These are phyloP conservation scores for Begonia fuchsioides DNA, from an alignment of 306 rosid genomes.

Conservation along the genomic window DNA sequence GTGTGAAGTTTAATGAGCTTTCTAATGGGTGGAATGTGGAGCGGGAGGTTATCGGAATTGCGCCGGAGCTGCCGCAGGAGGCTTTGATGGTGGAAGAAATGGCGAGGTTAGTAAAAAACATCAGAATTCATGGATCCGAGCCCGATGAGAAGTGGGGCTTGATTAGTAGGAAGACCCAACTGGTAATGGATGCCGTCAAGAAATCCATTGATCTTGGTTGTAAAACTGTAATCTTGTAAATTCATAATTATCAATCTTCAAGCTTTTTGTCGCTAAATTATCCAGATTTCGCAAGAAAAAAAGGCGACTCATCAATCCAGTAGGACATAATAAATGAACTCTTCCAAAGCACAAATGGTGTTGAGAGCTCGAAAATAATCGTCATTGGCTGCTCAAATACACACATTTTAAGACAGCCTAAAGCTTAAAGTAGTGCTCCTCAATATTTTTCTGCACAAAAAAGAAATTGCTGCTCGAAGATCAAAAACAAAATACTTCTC, in stretches of 20 bases:
- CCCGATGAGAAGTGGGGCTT: conserved; percentile 50
- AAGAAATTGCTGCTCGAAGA: too few relatives aligned
- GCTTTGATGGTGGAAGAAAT: conserved; percentile 62
- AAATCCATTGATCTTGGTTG: conserved; percentile 49
- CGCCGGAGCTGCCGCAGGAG: conserved; percentile 50
- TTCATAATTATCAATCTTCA: background rate
- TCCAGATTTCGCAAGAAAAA: too few relatives aligned
- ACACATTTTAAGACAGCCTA: too few relatives aligned
- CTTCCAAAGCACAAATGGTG: too few relatives aligned
- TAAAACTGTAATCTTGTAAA: conserved; percentile 32
- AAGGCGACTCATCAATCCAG: too few relatives aligned
- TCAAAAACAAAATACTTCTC: conserved; percentile 13
- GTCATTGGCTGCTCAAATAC: too few relatives aligned
- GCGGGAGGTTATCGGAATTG: conserved; percentile 39
- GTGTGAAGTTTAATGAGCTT: conserved; percentile 47
- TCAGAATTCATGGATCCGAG: conserved; percentile 17
- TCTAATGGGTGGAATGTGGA: conserved; percentile 45
- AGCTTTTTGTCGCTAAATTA: too few relatives aligned
- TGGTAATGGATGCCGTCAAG: conserved; percentile 55
- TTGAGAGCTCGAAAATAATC: too few relatives aligned
- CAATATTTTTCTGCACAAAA: too few relatives aligned
- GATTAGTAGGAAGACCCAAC: conserved; percentile 51
- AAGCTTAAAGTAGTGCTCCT: too few relatives aligned
- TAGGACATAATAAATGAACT: too few relatives aligned
- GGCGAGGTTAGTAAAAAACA: conserved; percentile 28